Conservation (phyloP, 352 stramenopile genomes). For the Globisporangium takayamanum region DNA sequence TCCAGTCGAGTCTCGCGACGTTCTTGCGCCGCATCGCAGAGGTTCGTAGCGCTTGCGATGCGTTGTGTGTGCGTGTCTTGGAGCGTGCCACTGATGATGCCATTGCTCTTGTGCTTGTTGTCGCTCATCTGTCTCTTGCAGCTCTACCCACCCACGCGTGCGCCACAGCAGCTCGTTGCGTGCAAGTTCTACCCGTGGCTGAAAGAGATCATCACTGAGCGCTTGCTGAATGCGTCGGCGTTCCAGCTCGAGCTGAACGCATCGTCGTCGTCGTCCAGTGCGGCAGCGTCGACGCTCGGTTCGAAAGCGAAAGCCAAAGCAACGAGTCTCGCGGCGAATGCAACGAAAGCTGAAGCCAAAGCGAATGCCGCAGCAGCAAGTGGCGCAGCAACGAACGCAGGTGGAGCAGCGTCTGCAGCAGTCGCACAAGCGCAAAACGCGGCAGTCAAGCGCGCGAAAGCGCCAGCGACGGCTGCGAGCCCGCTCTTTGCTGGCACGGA, state of each 20-base stretch:
- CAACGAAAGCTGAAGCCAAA: conserved; percentile 11
- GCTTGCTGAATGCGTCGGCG: conserved; percentile 55
- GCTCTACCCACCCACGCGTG: conserved; percentile 68
- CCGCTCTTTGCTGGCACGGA: conserved; percentile 27
- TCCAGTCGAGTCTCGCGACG: conserved; percentile 58
- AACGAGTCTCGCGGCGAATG: background rate
- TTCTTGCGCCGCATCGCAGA: conserved; percentile 73
- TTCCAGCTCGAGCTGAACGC: conserved; percentile 50
- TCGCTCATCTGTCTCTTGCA: conserved; percentile 18
- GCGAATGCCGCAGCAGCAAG: conserved; percentile 4
- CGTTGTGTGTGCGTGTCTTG: background rate
- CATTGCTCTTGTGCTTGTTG: background rate
- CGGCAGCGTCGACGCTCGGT: conserved; percentile 1
- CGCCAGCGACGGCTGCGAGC: conserved; percentile 11
- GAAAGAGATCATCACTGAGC: conserved; percentile 79
- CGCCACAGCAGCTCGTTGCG: conserved; percentile 61
- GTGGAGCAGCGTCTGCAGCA: conserved; percentile 6
- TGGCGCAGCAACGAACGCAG: conserved; percentile 7
- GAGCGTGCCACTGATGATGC: background rate
- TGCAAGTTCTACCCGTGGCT: conserved; percentile 89
- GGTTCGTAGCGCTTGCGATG: conserved; percentile 22
- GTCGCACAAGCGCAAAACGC: conserved; percentile 9
- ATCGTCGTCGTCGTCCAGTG: background rate
- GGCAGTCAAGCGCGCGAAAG: conserved; percentile 36
- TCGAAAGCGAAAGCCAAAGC: conserved; percentile 16